Base-by-base conservation (phyloP, 2,329 filamentous ascomycete species). In the Emydomyces testavorans region DNA sequence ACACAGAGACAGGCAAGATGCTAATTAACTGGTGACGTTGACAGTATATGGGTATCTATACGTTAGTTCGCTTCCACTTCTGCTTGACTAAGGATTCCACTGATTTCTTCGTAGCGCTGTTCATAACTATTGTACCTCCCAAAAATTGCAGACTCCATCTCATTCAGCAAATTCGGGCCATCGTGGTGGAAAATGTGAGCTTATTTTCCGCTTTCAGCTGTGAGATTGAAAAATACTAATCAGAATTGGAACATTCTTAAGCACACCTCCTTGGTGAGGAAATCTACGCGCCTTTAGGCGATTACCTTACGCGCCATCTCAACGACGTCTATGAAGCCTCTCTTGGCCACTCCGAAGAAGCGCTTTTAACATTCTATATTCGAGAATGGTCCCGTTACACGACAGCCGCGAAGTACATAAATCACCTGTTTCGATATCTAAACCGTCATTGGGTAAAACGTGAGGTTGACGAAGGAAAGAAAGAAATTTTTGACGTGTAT, bases 371-470 rank as follows among this genome's bases (percentile, higher is more conserved):
- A 16, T 96, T 90, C 67, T 98, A 98, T 65, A 98, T 96, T 65
- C 80, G 84, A 62, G 89, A 98, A 74, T 98, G 92, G 92, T 81
- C 83, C 56, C 79, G 92, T 52, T 98, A 95, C 69, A 98, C 92
- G 1, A 86, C 85, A 11, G 90, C 92, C 1, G 92, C 89, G 51
- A 94, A 93, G 67, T 98, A 94, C 69, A 92, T 95, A 64, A 93
- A 98, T 67, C 90, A 98, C 63, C 72, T 98, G 6, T 98, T 98
- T 73, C 76, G 83, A 46, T 98, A 98, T 62, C 78, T 98, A 21
- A 98, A 98, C 62, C 80, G 92, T 24, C 92, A 98, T 68, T 98
- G 93, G 92, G 92, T 98, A 1, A 98, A 95, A 75, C 78, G 92
- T 24, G 92, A 98, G 69, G 94, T 98, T 70, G 92, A 98, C 54